Evolutionary conservation across 805 yeast species (phyloP).

Genomic region (Metschnikowia sp.): DNA sequence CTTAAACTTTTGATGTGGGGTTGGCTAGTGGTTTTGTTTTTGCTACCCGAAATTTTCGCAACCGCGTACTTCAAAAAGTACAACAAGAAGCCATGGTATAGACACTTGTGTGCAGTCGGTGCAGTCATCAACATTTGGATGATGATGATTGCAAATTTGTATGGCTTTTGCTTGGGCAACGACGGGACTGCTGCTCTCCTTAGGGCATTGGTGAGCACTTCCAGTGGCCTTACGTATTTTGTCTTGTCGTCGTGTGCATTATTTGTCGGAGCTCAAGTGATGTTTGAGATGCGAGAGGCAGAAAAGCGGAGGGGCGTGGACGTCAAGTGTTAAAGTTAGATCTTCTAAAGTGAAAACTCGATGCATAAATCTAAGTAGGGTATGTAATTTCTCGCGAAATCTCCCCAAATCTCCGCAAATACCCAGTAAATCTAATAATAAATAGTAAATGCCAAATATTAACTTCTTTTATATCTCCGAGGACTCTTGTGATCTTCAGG

Average conservation of each 20-base stretch:
- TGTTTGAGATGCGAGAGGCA: conserved; percentile 88
- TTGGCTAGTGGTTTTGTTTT: conserved; percentile 83
- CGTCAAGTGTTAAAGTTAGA: conserved; percentile 56
- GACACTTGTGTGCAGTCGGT: conserved; percentile 82
- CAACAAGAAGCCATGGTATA: conserved; percentile 58
- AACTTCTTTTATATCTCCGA: too few relatives aligned
- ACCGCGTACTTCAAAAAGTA: conserved; percentile 43
- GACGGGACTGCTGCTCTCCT: conserved; percentile 75
- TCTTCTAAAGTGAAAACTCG: not conserved
- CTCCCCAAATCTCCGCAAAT: too few relatives aligned
- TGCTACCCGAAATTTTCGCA: conserved; percentile 79
- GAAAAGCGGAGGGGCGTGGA: conserved; percentile 83
- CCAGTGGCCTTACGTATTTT: conserved; percentile 63
- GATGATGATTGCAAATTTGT: conserved; percentile 96
- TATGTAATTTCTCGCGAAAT: not conserved
- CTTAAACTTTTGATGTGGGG: conserved; percentile 89
- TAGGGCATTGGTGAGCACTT: conserved; percentile 67
- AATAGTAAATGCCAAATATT: too few relatives aligned
- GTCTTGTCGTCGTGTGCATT: conserved; percentile 59
- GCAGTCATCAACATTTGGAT: conserved; percentile 90
- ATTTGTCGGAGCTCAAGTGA: conserved; percentile 84
- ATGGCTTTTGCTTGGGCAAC: conserved; percentile 90
- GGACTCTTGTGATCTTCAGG: too few relatives aligned
- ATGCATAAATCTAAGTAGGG: not conserved
- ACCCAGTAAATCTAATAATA: too few relatives aligned